Conservation (phyloP, 177 flowering plant genomes). For the Vitis hybrid region DNA sequence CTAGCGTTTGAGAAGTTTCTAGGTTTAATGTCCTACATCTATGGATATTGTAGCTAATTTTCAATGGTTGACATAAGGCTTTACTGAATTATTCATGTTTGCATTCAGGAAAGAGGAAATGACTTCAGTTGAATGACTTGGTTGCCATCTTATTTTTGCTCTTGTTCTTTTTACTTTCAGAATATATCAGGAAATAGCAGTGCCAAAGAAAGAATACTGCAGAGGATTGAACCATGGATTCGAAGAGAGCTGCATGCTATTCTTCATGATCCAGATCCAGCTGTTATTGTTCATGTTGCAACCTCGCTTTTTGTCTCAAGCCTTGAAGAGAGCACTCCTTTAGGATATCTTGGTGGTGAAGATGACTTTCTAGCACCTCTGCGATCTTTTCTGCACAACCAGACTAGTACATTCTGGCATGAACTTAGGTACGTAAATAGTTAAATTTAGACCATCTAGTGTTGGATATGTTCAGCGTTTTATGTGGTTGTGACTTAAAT, state of each 20-base stretch:
- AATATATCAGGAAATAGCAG: slow-evolving; percentile 18
- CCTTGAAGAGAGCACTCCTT: slow-evolving; percentile 28
- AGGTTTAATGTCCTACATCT: not conserved
- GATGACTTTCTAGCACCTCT: slow-evolving; percentile 40
- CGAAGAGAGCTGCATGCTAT: slow-evolving; percentile 70
- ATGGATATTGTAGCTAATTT: not conserved
- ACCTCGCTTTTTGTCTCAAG: slow-evolving; percentile 48
- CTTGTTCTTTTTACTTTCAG: slow-evolving; percentile 23
- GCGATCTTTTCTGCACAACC: slow-evolving; percentile 52
- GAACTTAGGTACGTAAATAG: slow-evolving; percentile 53
- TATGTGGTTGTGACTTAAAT: no score
- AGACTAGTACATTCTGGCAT: slow-evolving; percentile 68
- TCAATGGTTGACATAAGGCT: not conserved
- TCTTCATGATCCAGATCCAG: slow-evolving; percentile 69
- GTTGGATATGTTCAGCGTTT: no score
- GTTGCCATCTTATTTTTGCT: not conserved
- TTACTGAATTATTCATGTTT: not conserved
- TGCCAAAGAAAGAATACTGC: slow-evolving; percentile 33
- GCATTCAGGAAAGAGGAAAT: not conserved
- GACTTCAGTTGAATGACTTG: not conserved
- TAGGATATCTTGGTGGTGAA: slow-evolving; percentile 10
- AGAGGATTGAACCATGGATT: slow-evolving; percentile 76
- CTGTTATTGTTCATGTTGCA: slow-evolving; percentile 68
- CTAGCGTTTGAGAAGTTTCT: not conserved
- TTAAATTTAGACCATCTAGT: no score